These are phyloP conservation scores for Linum tenue DNA, from an alignment of 345 rosid species.

Conservation along the genomic window DNA sequence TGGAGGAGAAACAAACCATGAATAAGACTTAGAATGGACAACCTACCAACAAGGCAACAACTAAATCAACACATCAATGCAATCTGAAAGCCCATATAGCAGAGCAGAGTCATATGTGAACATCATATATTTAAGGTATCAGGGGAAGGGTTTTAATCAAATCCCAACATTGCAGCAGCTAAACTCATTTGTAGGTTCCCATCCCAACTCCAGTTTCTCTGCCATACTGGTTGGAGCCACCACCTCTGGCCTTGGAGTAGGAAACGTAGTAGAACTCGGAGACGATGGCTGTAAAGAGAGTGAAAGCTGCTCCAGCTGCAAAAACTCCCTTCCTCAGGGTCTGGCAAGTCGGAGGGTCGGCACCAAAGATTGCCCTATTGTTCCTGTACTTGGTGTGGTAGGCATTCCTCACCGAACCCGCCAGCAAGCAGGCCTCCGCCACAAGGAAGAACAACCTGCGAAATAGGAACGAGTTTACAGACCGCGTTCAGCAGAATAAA, in stretches of 20 bases:
- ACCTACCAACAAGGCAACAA: slow-evolving; percentile 14
- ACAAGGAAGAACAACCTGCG: slow-evolving; percentile 72
- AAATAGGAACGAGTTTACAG: slow-evolving; percentile 5
- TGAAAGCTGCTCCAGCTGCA: slow-evolving; percentile 81
- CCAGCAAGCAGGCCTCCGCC: slow-evolving; percentile 74
- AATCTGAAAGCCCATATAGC: no score
- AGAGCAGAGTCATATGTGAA: not conserved
- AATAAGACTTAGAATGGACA: slow-evolving; percentile 7
- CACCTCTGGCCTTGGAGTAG: slow-evolving; percentile 59
- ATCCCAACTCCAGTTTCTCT: slow-evolving; percentile 42
- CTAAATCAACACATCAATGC: slow-evolving; percentile 6
- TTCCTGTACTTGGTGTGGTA: slow-evolving; percentile 82
- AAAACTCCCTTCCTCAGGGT: slow-evolving; percentile 85
- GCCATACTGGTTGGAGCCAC: slow-evolving; percentile 43
- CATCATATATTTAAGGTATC: no score
- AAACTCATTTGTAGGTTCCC: slow-evolving; percentile 49
- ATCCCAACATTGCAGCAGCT: no score
- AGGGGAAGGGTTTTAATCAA: no score
- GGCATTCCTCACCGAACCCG: slow-evolving; percentile 81
- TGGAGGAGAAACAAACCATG: not conserved
- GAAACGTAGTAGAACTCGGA: slow-evolving; percentile 66
- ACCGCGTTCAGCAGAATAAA: no score
- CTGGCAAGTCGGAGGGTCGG: slow-evolving; percentile 60
- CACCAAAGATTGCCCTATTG: slow-evolving; percentile 56
- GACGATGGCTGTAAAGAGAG: slow-evolving; percentile 60